phyloP scores from a whole-genome alignment of 2,329 filamentous ascomycete species.

The Pyrenophora tritici-repentis region DNA sequence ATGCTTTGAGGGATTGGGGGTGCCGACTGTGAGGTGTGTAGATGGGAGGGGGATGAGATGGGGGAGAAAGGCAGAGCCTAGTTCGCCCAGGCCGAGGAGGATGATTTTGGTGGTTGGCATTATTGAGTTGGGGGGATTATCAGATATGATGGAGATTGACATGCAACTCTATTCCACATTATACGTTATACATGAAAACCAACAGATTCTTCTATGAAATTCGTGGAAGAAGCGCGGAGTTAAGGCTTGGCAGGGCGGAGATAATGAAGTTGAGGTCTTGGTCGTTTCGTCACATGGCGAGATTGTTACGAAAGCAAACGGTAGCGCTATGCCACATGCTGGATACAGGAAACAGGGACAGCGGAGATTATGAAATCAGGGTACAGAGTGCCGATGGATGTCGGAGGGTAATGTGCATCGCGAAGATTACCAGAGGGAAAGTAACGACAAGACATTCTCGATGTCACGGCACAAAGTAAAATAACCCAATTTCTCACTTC shows the following conservation, averaged over 20 bases:
- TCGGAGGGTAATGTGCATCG: too few species aligned
- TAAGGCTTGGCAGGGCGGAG: constrained; percentile 4
- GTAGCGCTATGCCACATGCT: too few species aligned
- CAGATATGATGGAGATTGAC: neutral
- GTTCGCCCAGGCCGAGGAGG: constrained; percentile 69
- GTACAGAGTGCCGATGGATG: neutral
- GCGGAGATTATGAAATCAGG: neutral
- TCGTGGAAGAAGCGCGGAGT: neutral
- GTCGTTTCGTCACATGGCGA: too few species aligned
- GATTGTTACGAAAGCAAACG: too few species aligned
- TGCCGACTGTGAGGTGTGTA: constrained; percentile 57
- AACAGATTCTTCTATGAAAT: neutral
- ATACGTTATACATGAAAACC: too few species aligned
- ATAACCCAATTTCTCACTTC: too few species aligned
- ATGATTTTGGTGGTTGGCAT: constrained; percentile 51
- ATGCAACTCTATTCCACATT: too few species aligned
- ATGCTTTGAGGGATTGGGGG: constrained; percentile 57
- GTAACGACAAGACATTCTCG: too few species aligned
- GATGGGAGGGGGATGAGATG: constrained; percentile 56
- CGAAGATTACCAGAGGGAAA: too few species aligned
- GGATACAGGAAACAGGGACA: neutral
- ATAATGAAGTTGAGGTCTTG: constrained; percentile 1
- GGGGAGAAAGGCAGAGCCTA: constrained; percentile 62
- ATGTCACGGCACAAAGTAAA: too few species aligned
- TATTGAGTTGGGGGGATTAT: neutral